Evolutionary conservation across 163 green algal species (phyloP).

Genomic region (Chloroidium sp.): DNA sequence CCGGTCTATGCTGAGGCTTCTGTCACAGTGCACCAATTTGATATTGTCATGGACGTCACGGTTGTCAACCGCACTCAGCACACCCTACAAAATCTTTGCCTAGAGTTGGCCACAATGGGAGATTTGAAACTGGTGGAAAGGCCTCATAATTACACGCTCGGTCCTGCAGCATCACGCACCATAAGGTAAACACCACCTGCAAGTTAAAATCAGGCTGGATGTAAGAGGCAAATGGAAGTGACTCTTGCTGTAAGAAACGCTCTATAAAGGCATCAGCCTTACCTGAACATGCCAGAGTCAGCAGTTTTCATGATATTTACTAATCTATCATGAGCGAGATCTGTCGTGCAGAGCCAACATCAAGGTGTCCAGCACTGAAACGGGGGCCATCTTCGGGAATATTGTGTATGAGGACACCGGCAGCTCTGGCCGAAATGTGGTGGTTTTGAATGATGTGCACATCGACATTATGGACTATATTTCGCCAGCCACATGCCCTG

Average conservation of each 20-base stretch:
- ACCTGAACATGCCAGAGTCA: too few relatives aligned
- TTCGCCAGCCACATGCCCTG: slow-evolving; percentile 71
- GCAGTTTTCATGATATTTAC: too few relatives aligned
- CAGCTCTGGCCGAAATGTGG: slow-evolving; percentile 58
- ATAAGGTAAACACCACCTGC: slow-evolving; percentile 69
- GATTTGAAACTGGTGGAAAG: slow-evolving; percentile 98
- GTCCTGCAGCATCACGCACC: slow-evolving; percentile 43
- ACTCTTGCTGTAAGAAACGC: too few relatives aligned
- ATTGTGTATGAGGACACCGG: slow-evolving; percentile 92
- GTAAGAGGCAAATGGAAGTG: too few relatives aligned
- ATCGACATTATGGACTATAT: slow-evolving; percentile 99
- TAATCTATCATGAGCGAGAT: too few relatives aligned
- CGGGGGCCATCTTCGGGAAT: slow-evolving; percentile 99
- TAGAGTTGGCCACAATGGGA: slow-evolving; percentile 98
- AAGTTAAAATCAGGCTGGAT: slow-evolving; percentile 55
- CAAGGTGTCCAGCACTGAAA: slow-evolving; percentile 96
- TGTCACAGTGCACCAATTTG: slow-evolving; percentile 98
- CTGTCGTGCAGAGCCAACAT: slow-evolving; percentile 31
- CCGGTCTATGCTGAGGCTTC: slow-evolving; percentile 93
- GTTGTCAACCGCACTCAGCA: slow-evolving; percentile 80
- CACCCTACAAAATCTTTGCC: slow-evolving; percentile 77
- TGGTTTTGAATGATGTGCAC: slow-evolving; percentile 98
- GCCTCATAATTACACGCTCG: slow-evolving; percentile 88
- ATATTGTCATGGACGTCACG: slow-evolving; percentile 96
- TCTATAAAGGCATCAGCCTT: too few relatives aligned